Evolutionary conservation across 495 filamentous ascomycete genomes (phyloP), one percentile per base, ranked within the genome.

Genomic region (Parathielavia hyrcaniae): DNA sequence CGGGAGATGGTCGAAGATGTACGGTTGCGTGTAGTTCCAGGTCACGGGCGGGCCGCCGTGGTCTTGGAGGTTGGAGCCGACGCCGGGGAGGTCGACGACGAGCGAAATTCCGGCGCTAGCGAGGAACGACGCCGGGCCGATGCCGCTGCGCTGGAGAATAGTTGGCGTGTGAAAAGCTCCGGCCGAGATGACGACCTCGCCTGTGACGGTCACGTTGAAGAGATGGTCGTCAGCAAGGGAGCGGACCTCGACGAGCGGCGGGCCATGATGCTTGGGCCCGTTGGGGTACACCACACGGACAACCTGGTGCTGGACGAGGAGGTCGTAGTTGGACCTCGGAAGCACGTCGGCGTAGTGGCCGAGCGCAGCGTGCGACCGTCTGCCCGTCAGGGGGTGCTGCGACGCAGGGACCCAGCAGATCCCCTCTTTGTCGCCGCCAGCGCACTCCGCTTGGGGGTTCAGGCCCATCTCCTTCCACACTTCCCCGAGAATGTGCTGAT

Each of bases 321-420:
- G 64, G 26, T 76, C 71, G 50, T 70, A 67, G 48, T 76, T 75
- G 2, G 67, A 50, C 35, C 73, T 40, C 13, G 58, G 49, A 1
- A 63, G 63, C 13, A 73, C 67, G 9, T 50, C 58, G 13, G 68
- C 63, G 22, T 69, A 75, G 59, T 75, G 73, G 19, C 66, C 73
- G 4, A 72, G 64, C 19, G 71, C 70, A 16, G 73, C 61, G 45
- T 75, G 72, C 1, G 72, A 75, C 20, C 72, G 67, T 19, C 64
- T 48, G 3, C 64, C 67, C 4, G 64, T 71, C 14, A 68, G 59
- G 9, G 72, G 71, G 39, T 75, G 44, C 53, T 64, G 59, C 20
- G 67, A 64, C 14, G 50, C 57, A 17, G 67, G 64, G 0, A 69
- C 54, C 60, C 61, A 65, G 59, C 67, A 69, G 50, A 67, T 26